These are phyloP conservation scores for Kuraishia hungarica DNA, from an alignment of 805 yeast genomes.

Conservation along the genomic window DNA sequence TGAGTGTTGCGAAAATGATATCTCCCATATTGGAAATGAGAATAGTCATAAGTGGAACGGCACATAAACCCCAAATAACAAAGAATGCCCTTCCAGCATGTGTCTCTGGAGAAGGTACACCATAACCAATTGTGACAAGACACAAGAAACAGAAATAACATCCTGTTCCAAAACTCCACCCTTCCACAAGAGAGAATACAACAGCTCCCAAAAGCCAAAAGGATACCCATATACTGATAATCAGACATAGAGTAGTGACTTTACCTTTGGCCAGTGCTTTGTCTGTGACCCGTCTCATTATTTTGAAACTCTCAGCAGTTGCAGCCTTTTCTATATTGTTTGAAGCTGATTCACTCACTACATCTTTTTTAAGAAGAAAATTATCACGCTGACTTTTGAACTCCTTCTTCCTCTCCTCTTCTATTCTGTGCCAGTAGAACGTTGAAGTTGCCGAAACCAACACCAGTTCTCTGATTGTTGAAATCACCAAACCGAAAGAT, in stretches of 20 bases:
- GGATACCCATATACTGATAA: slow-evolving; percentile 35
- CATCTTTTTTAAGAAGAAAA: not conserved
- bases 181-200: slow-evolving; percentile 50
- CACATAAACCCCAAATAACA: slow-evolving; percentile 71
- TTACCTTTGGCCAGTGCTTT: slow-evolving; percentile 30
- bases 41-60: slow-evolving; percentile 84
- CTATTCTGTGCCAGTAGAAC: slow-evolving; percentile 57
- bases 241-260: slow-evolving; percentile 26
- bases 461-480: slow-evolving; percentile 60
- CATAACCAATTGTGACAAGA: slow-evolving; percentile 79
- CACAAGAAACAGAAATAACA: slow-evolving; percentile 74
- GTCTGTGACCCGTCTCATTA: slow-evolving; percentile 44
- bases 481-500: slow-evolving; percentile 63
- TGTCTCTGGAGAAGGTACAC: slow-evolving; percentile 57
- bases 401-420: slow-evolving; percentile 32
- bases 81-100: slow-evolving; percentile 68
- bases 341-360: slow-evolving; percentile 3
- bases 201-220: slow-evolving; percentile 74
- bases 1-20: slow-evolving; percentile 28
- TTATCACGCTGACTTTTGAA: slow-evolving; percentile 13
- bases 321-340: slow-evolving; percentile 8
- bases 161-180: slow-evolving; percentile 64
- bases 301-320: slow-evolving; percentile 41
- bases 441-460: slow-evolving; percentile 54
- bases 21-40: slow-evolving; percentile 69